Evolutionary conservation across 768 basidiomycete genomes (phyloP), one percentile per base, ranked within the genome.

Genomic region (Termitomyces titanicus): DNA sequence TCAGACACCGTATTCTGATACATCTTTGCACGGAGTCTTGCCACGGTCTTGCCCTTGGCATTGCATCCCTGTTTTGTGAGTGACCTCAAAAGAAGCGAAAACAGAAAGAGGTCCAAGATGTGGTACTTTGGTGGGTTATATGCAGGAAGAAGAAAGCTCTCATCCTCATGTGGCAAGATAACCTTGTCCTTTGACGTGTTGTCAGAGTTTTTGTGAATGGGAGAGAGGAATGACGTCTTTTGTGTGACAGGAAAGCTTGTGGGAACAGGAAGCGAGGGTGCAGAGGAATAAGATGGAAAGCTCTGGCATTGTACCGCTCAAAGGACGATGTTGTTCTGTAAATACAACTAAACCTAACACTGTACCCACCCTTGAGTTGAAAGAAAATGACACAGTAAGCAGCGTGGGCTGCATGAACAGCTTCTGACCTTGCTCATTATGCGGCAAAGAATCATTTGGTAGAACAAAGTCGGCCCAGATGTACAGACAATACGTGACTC

Each of bases 241-340:
- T 53, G 55, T 5, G 66, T 61, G 22, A 63, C 52, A 3, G 66
- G 63, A 8, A 66, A 64, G 11, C 66, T 64, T 7, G 61, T 65
- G 9, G 69, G 68, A 8, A 55, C 47, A 2, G 68, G 71, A 7
- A 64, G 57, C 18, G 62, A n/a, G n/a, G n/a, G n/a, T n/a, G n/a
- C n/a, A n/a, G n/a, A n/a, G n/a, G n/a, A n/a, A n/a, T n/a, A n/a
- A n/a, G n/a, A n/a, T n/a, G n/a, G n/a, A n/a, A n/a, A n/a, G n/a
- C n/a, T n/a, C n/a, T n/a, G n/a, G n/a, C 87, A 53, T 89, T 88
- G 67, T 89, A 89, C n/a, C 85, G 72, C 65, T 88, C 86, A 61
- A 86, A 88, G 37, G 84, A 85, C 4, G 86, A 83, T 11, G 84
- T 88, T 10, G 86, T 88, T 55, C 86, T 67, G 66, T 86, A 87